Percentiles rank a stretch among this genome's conserved stretches.
phyloP scores from a whole-genome alignment of 495 filamentous ascomycete genomes.

The Bombardia bombarda region DNA sequence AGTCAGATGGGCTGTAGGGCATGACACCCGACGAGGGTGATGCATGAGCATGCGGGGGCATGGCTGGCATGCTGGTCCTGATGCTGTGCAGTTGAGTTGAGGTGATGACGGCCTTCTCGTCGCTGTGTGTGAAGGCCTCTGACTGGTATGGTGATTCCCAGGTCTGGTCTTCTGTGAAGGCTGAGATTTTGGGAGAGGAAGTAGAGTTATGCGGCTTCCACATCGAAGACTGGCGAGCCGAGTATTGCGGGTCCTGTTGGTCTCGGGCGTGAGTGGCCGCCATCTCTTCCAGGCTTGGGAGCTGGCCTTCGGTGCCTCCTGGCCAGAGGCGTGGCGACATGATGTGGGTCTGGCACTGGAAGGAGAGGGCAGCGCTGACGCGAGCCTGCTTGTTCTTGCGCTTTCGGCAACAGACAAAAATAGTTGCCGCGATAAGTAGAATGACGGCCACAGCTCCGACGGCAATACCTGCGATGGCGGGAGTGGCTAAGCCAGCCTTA shows the following conservation, averaged over 20 bases:
- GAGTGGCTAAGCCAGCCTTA: background rate
- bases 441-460: conserved; percentile 25
- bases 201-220: conserved; percentile 11
- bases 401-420: conserved; percentile 31
- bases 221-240: conserved; percentile 11
- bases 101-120: conserved; percentile 4
- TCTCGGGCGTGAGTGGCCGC: background rate
- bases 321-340: conserved; percentile 33
- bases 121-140: conserved; percentile 1
- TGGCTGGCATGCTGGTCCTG: conserved; percentile 12
- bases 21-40: conserved; percentile 17
- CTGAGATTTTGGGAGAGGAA: conserved; percentile 3
- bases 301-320: conserved; percentile 6
- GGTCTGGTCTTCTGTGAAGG: conserved; percentile 1
- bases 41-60: conserved; percentile 20
- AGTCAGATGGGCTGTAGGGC: conserved; percentile 22
- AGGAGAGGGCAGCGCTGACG: conserved; percentile 26
- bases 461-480: conserved; percentile 32
- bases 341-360: conserved; percentile 41
- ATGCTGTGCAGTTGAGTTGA: conserved; percentile 7
- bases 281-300: conserved; percentile 1
- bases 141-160: conserved; percentile 7
- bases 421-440: conserved; percentile 19
- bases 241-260: conserved; percentile 3
- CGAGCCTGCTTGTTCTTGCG: conserved; percentile 27